A percentile compares a stretch with the other conserved stretches of the same genome.
Conservation (phyloP, 768 basidiomycete genomes). For the Pisolithus marmoratus region DNA sequence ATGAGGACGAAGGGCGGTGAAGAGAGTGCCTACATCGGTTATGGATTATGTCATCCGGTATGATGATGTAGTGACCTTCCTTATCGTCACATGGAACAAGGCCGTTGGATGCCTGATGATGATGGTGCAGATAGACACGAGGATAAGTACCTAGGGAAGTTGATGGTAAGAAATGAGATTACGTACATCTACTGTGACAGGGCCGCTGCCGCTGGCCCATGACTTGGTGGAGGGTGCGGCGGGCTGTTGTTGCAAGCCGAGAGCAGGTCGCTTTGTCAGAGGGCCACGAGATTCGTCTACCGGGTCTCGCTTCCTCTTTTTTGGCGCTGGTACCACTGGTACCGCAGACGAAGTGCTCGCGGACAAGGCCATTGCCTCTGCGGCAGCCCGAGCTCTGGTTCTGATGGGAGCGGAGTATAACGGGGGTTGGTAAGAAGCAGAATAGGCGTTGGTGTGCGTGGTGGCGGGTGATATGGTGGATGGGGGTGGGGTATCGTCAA, state of each 20-base stretch:
- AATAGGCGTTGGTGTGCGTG: slow-evolving; percentile 65
- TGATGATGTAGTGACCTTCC: slow-evolving; percentile 97
- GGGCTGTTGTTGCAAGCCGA: slow-evolving; percentile 46
- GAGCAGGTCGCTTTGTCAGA: slow-evolving; percentile 54
- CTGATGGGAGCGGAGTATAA: slow-evolving; percentile 70
- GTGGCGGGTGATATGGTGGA: slow-evolving; percentile 69
- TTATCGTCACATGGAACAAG: slow-evolving; percentile 87
- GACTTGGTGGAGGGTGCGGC: slow-evolving; percentile 50
- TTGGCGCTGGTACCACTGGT: slow-evolving; percentile 63
- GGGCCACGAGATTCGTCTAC: slow-evolving; percentile 68
- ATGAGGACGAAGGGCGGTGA: slow-evolving; percentile 2
- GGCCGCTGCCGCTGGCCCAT: slow-evolving; percentile 62
- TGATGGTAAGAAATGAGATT: slow-evolving; percentile 8
- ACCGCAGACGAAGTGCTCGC: slow-evolving; percentile 58
- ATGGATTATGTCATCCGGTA: slow-evolving; percentile 83
- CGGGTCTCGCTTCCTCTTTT: slow-evolving; percentile 80
- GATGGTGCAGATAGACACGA: slow-evolving; percentile 15
- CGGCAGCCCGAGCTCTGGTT: slow-evolving; percentile 80
- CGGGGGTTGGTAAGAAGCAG: slow-evolving; percentile 77
- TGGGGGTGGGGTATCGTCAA: slow-evolving; percentile 86
- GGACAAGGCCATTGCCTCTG: slow-evolving; percentile 76
- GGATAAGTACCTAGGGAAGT: slow-evolving; percentile 21
- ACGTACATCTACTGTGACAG: slow-evolving; percentile 65
- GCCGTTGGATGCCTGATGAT: slow-evolving; percentile 55
- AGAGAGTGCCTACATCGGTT: slow-evolving; percentile 62